Evolutionary conservation across 495 filamentous ascomycete species (phyloP).

Genomic region (Podospora australis): DNA sequence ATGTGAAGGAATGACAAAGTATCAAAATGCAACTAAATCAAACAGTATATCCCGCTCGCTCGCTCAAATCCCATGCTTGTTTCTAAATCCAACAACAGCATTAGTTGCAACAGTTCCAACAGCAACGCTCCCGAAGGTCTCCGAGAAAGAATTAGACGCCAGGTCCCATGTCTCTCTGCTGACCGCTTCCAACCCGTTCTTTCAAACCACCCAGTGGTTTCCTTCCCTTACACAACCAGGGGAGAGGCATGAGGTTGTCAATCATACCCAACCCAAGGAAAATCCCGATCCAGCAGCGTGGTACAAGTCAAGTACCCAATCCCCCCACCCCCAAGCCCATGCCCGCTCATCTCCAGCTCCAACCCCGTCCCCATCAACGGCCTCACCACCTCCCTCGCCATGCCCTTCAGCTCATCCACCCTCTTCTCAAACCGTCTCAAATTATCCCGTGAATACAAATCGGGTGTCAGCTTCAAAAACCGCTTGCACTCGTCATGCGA

Average conservation of each 20-base stretch:
- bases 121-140: no score
- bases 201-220: no score
- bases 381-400: slow-evolving; percentile 75
- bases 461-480: slow-evolving; percentile 71
- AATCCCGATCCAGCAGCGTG: slow-evolving; percentile 65
- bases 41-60: no score
- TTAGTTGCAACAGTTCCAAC: no score
- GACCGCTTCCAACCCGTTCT: no score
- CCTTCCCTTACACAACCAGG: no score
- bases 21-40: no score
- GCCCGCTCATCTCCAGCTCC: slow-evolving; percentile 56
- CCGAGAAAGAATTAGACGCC: no score
- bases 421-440: slow-evolving; percentile 75
- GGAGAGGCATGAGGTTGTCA: slow-evolving; percentile 7
- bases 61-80: no score
- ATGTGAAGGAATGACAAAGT: no score
- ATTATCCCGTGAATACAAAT: slow-evolving; percentile 65
- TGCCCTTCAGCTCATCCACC: slow-evolving; percentile 77
- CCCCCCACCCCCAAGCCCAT: slow-evolving; percentile 2
- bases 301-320: slow-evolving; percentile 77
- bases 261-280: slow-evolving; percentile 57
- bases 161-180: no score
- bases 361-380: slow-evolving; percentile 79
- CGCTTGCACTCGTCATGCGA: slow-evolving; percentile 79
- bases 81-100: no score